Conservation (phyloP, 768 basidiomycete species). For the Boletus insuetus region DNA sequence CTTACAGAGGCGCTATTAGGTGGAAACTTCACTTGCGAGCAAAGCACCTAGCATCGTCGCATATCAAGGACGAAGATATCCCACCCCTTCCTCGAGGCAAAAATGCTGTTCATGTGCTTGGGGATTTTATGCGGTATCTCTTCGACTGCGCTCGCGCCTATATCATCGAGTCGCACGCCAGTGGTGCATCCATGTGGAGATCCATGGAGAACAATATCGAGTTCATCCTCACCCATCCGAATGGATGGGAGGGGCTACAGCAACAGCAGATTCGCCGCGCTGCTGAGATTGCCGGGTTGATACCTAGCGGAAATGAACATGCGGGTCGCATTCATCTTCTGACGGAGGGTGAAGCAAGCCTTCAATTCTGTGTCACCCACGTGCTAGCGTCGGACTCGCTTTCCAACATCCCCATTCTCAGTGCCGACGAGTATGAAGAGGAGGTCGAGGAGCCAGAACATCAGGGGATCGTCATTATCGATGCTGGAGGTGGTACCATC, state of each 20-base stretch:
- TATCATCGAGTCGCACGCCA: background rate
- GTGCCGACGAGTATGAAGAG: no score
- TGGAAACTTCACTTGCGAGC: background rate
- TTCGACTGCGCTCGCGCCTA: background rate
- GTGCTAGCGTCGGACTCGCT: no score
- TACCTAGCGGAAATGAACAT: background rate
- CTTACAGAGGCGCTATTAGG: background rate
- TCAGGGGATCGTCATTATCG: no score
- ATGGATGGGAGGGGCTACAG: background rate
- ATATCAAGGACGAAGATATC: background rate
- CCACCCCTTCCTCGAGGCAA: background rate
- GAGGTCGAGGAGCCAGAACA: no score
- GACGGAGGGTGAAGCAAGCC: background rate
- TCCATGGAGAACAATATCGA: background rate
- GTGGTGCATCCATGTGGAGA: background rate
- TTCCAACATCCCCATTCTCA: no score
- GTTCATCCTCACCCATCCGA: background rate
- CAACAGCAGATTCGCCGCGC: background rate
- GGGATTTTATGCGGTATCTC: background rate
- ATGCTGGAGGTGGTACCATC: background rate
- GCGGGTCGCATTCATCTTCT: background rate
- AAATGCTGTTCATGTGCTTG: background rate
- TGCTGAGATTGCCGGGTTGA: background rate
- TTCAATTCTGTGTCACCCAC: background rate
- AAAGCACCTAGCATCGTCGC: background rate